phyloP scores from a whole-genome alignment of 2,329 filamentous ascomycete species.

The Fusarium sp. region DNA sequence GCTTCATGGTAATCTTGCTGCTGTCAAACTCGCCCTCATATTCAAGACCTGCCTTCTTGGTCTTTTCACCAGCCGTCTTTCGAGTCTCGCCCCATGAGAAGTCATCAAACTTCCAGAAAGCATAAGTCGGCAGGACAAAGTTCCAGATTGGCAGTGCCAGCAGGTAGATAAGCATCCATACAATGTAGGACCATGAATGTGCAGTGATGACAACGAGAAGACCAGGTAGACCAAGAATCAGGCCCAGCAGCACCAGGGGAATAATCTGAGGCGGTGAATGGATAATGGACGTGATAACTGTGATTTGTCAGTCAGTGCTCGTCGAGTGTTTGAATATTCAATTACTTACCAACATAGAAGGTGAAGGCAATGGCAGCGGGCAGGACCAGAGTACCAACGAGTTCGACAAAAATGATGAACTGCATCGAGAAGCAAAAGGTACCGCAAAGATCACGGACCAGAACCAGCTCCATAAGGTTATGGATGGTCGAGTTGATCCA shows the following conservation, averaged over 20 bases:
- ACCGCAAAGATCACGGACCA: conserved; percentile 95
- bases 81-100: conserved; percentile 99
- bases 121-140: conserved; percentile 91
- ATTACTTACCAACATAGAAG: conserved; percentile 87
- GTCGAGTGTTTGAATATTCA: not conserved
- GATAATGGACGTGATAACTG: conserved; percentile 88
- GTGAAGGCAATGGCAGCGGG: conserved; percentile 98
- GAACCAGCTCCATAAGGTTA: conserved; percentile 96
- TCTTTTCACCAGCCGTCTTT: conserved; percentile 92
- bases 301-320: conserved; percentile 21
- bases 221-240: conserved; percentile 94
- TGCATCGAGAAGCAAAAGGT: conserved; percentile 99
- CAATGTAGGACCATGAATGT: conserved; percentile 89
- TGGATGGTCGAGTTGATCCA: conserved; percentile 99
- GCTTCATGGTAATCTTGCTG: conserved; percentile 99
- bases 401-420: conserved; percentile 95
- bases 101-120: conserved; percentile 99
- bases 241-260: conserved; percentile 85
- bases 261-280: conserved; percentile 84
- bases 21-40: conserved; percentile 97
- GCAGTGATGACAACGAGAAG: conserved; percentile 93
- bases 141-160: conserved; percentile 96
- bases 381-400: conserved; percentile 93
- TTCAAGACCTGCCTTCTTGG: conserved; percentile 87
- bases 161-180: conserved; percentile 98